Conservation (phyloP, 768 basidiomycete species). For the Rhodotorula diobovata region DNA sequence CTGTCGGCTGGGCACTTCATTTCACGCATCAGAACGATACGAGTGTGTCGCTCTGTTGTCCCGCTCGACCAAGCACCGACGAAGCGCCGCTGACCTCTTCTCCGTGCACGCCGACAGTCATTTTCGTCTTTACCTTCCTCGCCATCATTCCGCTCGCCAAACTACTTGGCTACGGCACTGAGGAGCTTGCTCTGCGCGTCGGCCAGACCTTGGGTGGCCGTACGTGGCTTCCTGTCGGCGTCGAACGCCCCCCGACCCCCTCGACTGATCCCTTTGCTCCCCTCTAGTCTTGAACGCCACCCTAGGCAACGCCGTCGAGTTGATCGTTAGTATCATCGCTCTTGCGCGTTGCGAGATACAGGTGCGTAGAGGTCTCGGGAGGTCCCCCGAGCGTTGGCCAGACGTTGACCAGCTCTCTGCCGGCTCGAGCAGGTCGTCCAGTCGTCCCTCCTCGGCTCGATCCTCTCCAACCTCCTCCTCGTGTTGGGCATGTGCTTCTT, state of each 20-base stretch:
- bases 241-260: no score
- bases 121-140: slow-evolving; percentile 30
- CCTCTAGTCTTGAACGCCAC: slow-evolving; percentile 78
- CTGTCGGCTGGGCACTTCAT: slow-evolving; percentile 31
- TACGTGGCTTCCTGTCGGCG: neutral
- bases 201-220: slow-evolving; percentile 57
- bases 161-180: slow-evolving; percentile 59
- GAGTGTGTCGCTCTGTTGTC: neutral
- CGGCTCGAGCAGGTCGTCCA: slow-evolving; percentile 75
- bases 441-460: slow-evolving; percentile 63
- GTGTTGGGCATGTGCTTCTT: slow-evolving; percentile 53
- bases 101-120: neutral
- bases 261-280: neutral
- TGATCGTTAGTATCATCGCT: slow-evolving; percentile 56
- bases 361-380: no score
- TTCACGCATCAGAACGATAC: slow-evolving; percentile 31
- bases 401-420: no score
- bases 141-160: slow-evolving; percentile 37
- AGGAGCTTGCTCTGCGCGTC: slow-evolving; percentile 73
- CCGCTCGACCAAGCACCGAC: no score
- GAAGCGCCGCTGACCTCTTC: no score
- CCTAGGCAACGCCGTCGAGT: slow-evolving; percentile 43
- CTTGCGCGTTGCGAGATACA: slow-evolving; percentile 65
- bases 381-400: no score
- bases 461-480: slow-evolving; percentile 71